Evolutionary conservation across 2,329 filamentous ascomycete genomes (phyloP), one percentile per base, ranked within the genome.

Genomic region (Hypoxylon sp.): DNA sequence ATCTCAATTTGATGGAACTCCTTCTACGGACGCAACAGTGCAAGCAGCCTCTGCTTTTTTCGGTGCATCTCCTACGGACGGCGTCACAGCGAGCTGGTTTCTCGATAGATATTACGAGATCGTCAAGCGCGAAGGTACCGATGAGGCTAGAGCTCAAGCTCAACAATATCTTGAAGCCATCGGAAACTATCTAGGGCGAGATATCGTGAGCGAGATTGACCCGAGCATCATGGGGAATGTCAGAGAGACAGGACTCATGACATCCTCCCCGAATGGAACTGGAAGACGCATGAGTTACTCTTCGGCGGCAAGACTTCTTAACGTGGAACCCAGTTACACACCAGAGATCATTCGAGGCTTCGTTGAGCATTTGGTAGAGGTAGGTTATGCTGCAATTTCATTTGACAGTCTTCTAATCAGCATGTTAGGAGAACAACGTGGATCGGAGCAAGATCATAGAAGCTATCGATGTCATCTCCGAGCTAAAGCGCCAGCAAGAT

Each of bases 311-410:
- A 55, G 43, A 10, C n/a, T 71, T 0, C 55, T 73, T 1, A 58
- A 62, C 1, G 58, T 73, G 17, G 70, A 72, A 8, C 35, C 64
- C 0, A 41, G 60, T 9, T 73, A 53, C 27, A 55, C 68, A 2
- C 59, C 67, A 2, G 69, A 73, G 3, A 43, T 73, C 4, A 70
- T 72, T 3, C 55, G 61, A n/a, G 67, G 64, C 11, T 67, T 69
- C 35, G 68, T 63, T n/a, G 42, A 57, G 8, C 67, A 31, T 27
- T 31, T 18, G 58, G 65, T 51, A 42, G 40, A 66, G 23, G 70
- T 72, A 64, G 55, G 66, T 60, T 13, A 40, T 51, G 2, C 3
- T 35, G 8, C 17, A n/a, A 6, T 11, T 24, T 6, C 31, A 40
- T 9, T 29, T 46, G 9, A 3, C 29, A 13, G 13, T 31, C n/a